phyloP scores from a whole-genome alignment of 2,329 filamentous ascomycete genomes.

The Lithohypha guttulata region DNA sequence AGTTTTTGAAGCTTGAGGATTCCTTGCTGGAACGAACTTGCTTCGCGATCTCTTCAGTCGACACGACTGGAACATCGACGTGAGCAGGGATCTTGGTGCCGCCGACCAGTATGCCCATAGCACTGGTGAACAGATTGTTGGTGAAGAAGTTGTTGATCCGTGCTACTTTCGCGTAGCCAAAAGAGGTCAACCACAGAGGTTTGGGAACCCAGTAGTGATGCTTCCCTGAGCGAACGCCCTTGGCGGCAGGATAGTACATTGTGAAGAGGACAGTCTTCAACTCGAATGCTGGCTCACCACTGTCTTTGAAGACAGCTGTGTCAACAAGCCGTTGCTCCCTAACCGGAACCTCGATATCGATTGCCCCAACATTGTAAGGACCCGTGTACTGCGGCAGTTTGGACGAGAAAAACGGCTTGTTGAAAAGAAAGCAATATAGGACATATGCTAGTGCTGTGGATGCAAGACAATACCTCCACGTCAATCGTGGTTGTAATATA shows the following conservation, averaged over 20 bases:
- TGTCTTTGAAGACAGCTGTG: constrained; percentile 16
- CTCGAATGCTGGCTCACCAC: constrained; percentile 17
- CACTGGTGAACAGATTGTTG: constrained; percentile 17
- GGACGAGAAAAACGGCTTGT: constrained; percentile 17
- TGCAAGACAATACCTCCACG: constrained; percentile 18
- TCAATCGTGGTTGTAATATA: constrained; percentile 12
- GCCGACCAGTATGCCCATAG: constrained; percentile 18
- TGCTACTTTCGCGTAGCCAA: constrained; percentile 20
- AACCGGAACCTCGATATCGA: constrained; percentile 19
- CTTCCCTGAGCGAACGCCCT: constrained; percentile 12
- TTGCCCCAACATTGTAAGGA: constrained; percentile 18
- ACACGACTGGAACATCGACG: constrained; percentile 19
- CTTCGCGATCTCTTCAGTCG: constrained; percentile 9
- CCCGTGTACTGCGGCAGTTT: constrained; percentile 20
- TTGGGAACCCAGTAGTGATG: constrained; percentile 21
- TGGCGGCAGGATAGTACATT: constrained; percentile 19
- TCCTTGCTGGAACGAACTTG: background rate
- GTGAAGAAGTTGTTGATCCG: constrained; percentile 20
- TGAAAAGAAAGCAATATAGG: constrained; percentile 15
- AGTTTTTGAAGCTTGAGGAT: too few species aligned
- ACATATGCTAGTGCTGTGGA: constrained; percentile 14
- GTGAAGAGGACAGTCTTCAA: constrained; percentile 22
- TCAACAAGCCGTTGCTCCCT: constrained; percentile 15
- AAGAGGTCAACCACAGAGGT: constrained; percentile 15
- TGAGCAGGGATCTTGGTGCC: constrained; percentile 20